These are phyloP conservation scores for Chlorokybus atmophyticus DNA, from an alignment of 139 green algal genomes.

Conservation along the genomic window DNA sequence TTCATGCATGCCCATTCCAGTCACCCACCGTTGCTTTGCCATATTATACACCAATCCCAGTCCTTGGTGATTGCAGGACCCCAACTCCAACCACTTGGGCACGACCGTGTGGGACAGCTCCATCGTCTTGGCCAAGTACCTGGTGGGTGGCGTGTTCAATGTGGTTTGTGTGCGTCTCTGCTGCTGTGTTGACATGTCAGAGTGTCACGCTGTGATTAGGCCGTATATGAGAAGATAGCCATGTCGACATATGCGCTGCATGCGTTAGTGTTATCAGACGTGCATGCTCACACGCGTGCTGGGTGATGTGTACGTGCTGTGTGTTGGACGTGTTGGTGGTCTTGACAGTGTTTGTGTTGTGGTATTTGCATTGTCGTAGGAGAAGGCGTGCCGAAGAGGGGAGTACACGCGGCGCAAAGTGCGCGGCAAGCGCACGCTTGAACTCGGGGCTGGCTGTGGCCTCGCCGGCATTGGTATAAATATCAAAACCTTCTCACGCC, in stretches of 20 bases:
- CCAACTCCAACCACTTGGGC: conserved; percentile 61
- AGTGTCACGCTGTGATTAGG: too few relatives aligned
- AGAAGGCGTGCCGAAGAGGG: conserved; percentile 47
- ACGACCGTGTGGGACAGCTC: conserved; percentile 84
- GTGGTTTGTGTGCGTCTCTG: too few relatives aligned
- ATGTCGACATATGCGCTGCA: too few relatives aligned
- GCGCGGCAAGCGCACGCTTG: conserved; percentile 51
- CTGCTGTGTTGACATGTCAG: too few relatives aligned
- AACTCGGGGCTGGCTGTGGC: conserved; percentile 76
- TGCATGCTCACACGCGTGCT: too few relatives aligned
- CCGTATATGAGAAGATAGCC: too few relatives aligned
- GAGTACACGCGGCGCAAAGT: conserved; percentile 50
- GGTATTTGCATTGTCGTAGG: too few relatives aligned
- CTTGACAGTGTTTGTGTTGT: too few relatives aligned
- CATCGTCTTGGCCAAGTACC: conserved; percentile 79
- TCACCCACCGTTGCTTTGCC: neutral
- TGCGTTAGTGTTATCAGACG: too few relatives aligned
- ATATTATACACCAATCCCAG: neutral
- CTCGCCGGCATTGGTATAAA: conserved; percentile 42
- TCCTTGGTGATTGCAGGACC: conserved; percentile 48
- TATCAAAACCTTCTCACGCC: neutral
- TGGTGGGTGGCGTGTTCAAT: too few relatives aligned
- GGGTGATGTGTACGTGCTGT: too few relatives aligned
- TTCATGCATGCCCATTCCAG: neutral
- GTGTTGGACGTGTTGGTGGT: too few relatives aligned